Percentiles rank a stretch among this genome's conserved stretches.
phyloP scores from a whole-genome alignment of 2,329 filamentous ascomycete species.

The Arthroderma sp. region DNA sequence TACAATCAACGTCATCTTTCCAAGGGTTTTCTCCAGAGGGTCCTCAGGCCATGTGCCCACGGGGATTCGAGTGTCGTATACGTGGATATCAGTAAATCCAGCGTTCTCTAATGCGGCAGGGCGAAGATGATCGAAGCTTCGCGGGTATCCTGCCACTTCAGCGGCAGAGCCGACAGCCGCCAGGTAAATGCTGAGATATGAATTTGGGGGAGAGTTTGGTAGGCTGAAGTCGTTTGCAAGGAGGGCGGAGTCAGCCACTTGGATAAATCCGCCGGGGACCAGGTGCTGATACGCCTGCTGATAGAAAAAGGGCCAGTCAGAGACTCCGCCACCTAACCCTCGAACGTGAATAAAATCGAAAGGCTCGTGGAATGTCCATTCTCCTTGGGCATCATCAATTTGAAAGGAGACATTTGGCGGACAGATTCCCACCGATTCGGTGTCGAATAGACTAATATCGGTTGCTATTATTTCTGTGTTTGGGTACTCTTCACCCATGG shows the following conservation, averaged over 20 bases:
- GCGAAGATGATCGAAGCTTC: conserved; percentile 34
- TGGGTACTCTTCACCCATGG: conserved; percentile 24
- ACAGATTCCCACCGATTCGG: conserved; percentile 24
- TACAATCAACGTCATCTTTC: conserved; percentile 33
- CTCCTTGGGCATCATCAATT: conserved; percentile 37
- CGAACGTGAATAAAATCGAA: conserved; percentile 42
- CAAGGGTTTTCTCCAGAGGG: conserved; percentile 24
- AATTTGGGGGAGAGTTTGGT: conserved; percentile 18
- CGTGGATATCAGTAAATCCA: conserved; percentile 35
- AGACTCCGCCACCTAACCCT: conserved; percentile 37
- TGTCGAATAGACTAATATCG: conserved; percentile 34
- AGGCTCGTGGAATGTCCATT: conserved; percentile 39
- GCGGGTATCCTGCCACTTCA: conserved; percentile 29
- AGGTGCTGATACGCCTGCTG: conserved; percentile 36
- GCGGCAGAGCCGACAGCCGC: conserved; percentile 29
- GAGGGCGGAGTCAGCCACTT: conserved; percentile 34
- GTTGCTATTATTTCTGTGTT: conserved; percentile 38
- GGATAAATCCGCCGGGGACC: conserved; percentile 36
- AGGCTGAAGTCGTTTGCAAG: conserved; percentile 19
- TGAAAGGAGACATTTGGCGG: conserved; percentile 38
- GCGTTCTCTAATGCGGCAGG: conserved; percentile 30
- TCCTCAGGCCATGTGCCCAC: conserved; percentile 30
- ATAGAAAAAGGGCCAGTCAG: conserved; percentile 37
- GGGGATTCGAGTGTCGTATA: conserved; percentile 28
- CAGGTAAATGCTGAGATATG: conserved; percentile 26